phyloP scores from a whole-genome alignment of 352 stramenopile species.

The Globisporangium solare region DNA sequence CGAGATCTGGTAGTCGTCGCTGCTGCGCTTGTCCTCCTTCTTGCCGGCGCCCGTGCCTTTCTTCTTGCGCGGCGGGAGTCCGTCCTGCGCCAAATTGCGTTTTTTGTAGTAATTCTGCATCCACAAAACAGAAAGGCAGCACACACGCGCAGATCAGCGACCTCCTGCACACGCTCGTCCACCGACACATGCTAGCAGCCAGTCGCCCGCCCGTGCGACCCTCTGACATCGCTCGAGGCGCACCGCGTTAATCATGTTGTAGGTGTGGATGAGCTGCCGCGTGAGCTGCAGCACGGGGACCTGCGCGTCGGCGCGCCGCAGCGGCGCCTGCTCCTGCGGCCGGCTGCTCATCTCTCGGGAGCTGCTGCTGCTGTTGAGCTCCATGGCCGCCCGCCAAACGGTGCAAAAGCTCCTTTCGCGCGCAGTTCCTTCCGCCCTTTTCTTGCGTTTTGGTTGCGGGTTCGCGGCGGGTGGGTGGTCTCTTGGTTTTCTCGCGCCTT shows the following conservation, averaged over 20 bases:
- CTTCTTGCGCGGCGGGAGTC: constrained; percentile 48
- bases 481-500: no score
- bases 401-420: background rate
- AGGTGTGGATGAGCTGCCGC: constrained; percentile 93
- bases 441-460: background rate
- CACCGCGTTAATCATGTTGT: constrained; percentile 95
- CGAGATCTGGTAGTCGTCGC: constrained; percentile 55
- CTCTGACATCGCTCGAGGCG: constrained; percentile 12
- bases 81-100: constrained; percentile 50
- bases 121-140: constrained; percentile 2
- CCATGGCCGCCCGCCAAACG: constrained; percentile 4
- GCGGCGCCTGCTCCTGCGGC: background rate
- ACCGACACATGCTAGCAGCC: no score
- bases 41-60: constrained; percentile 32
- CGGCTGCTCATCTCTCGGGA: background rate
- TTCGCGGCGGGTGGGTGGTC: no score
- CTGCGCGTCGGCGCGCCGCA: constrained; percentile 27
- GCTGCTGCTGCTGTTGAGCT: constrained; percentile 8
- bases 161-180: no score
- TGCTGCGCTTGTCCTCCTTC: constrained; percentile 19
- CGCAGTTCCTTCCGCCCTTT: constrained; percentile 9
- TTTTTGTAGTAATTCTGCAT: constrained; percentile 82
- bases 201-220: no score
- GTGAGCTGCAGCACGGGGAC: constrained; percentile 81
- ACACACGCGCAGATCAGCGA: constrained; percentile 6